These are phyloP conservation scores for Abortiporus biennis DNA, from an alignment of 1,284 basidiomycete genomes.

Conservation along the genomic window DNA sequence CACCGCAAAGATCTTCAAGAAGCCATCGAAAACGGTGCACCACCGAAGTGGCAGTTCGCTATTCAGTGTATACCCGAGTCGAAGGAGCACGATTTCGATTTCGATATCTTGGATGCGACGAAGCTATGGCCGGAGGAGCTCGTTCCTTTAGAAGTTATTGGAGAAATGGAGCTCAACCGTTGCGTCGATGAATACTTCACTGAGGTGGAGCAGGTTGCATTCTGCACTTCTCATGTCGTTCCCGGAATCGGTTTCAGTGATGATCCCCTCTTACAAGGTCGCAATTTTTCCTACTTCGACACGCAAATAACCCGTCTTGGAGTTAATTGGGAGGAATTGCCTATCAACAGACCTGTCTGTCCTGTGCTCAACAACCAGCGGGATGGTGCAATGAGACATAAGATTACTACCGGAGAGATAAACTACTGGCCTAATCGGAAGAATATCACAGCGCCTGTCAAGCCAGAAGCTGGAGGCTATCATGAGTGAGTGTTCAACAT, in stretches of 20 bases:
- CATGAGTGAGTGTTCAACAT: conserved; percentile 35
- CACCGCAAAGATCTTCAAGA: conserved; percentile 77
- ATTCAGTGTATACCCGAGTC: conserved; percentile 69
- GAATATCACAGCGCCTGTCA: conserved; percentile 42
- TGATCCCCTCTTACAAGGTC: conserved; percentile 78
- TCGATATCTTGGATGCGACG: conserved; percentile 82
- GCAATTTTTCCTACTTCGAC: conserved; percentile 83
- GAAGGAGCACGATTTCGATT: conserved; percentile 70
- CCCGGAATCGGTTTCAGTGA: conserved; percentile 80
- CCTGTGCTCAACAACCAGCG: conserved; percentile 72
- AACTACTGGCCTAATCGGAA: conserved; percentile 79
- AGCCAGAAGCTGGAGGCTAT: conserved; percentile 51
- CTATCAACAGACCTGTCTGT: conserved; percentile 80
- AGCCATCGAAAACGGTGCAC: conserved; percentile 64
- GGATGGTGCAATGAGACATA: conserved; percentile 56
- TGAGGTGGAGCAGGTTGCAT: conserved; percentile 79
- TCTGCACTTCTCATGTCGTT: conserved; percentile 78
- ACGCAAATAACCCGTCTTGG: conserved; percentile 75
- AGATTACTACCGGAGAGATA: conserved; percentile 52
- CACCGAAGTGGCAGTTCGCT: conserved; percentile 71
- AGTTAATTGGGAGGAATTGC: conserved; percentile 67
- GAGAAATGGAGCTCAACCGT: conserved; percentile 68
- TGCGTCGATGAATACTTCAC: conserved; percentile 74
- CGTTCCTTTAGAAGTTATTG: conserved; percentile 70
- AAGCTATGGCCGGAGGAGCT: conserved; percentile 80